Base-by-base conservation (phyloP, 2,329 filamentous ascomycete genomes). In the Passalora sequoiae region DNA sequence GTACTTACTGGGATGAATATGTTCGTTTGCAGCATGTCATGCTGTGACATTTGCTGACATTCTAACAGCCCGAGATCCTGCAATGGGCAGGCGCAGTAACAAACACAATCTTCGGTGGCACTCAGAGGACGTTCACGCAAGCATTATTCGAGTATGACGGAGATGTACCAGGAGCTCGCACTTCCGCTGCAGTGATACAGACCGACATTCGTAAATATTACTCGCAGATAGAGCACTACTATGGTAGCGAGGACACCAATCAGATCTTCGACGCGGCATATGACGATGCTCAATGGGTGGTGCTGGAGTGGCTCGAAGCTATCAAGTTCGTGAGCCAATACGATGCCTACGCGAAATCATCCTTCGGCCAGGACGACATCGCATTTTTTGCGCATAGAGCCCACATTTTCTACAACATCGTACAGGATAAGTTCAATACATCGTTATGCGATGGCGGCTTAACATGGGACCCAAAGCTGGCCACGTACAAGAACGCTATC, bases 401-500 rank as follows among this genome's bases (percentile, higher is more conserved):
- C 0, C 80, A 86, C 32, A 70, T 94, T 13, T 97, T 97, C 67
- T 96, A 92, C 76, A 84, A 91, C 29, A 70, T 94, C 27, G 86
- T 87, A 4, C 75, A 79, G 4, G 69, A 75, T 8, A 88, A 91
- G 4, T 97, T 89, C 88, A 85, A 94, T 60, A 84, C 78, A 16
- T 74, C 73, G 17, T 75, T 94, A 4, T 97, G 91, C 58, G 77
- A 77, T 4, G 91, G 91, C 16, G 91, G 91, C 32, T 94, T 97
- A 85, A 77, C 81, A 10, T 97, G 91, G 91, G 94, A 87, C 53
- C 88, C 88, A 2, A 78, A 80, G 13, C 68, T 92, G 27, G 67
- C 76, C 17, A 86, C 89, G 0, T 97, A 97, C 71, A 97, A 97
- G 63, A 97, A 97, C 59, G 88, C 91, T 50, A 94, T 97, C 56